Evolutionary conservation across 1,284 basidiomycete species (phyloP), one percentile per base, ranked within the genome.

Genomic region (Dichomitus squalens): DNA sequence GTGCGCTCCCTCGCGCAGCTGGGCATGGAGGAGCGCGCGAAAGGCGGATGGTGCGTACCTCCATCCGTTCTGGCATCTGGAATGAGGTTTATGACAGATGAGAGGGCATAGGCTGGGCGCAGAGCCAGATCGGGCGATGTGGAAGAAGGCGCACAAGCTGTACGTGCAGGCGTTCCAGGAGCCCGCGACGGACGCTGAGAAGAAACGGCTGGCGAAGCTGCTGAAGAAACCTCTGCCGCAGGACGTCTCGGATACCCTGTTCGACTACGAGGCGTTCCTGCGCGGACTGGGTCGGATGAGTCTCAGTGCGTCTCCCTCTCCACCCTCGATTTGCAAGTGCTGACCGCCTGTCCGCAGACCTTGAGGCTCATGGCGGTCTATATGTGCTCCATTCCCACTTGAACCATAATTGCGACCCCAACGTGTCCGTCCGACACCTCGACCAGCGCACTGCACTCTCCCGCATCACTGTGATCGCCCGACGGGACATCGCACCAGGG

Each of bases 311-410:
- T 77, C 2, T n/a, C 16, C 23, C n/a, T 25, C 41, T 21, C 12
- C 9, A 33, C 8, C 2, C 20, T 31, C 31, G 38, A 18, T 8
- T 7, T 16, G 20, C 7, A 1, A 12, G 21, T 18, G 20, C 33
- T 41, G 54, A 31, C 53, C 52, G n/a, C 21, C 5, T 18, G 12
- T 38, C 14, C 14, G 4, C 61, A 91, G 89, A 95, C 70, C 78
- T 93, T 57, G 94, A 96, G 73, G 85, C 87, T 2, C 92, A 93
- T 60, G 94, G 94, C 4, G 94, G 93, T 1, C 76, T 96, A 9
- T 96, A 95, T 72, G 80, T 83, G 7, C 80, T 96, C 8, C 93
- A 96, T 72, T 90, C 92, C 1, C 92, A 95, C 68, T 71, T 96
- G 38, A 96, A 96, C 73, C 94, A 96, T 71, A 82, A 81, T 14